Conservation (phyloP, 2,329 filamentous ascomycete genomes). For the Pseudohalonectria lignicola region DNA sequence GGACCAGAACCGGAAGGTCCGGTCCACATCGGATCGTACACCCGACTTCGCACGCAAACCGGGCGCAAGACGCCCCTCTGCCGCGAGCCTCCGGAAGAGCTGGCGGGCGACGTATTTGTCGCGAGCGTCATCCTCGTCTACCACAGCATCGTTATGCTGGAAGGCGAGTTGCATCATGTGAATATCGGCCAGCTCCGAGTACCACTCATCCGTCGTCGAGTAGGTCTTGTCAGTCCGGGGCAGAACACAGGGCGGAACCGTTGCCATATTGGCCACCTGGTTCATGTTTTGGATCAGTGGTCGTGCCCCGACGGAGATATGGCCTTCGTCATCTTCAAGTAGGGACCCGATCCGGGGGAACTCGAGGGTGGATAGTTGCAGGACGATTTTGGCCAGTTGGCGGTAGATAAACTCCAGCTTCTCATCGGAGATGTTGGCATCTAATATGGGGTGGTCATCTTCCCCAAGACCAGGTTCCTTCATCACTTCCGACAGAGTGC, state of each 20-base stretch:
- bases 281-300: background rate
- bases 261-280: background rate
- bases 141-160: conserved; percentile 26
- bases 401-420: background rate
- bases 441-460: background rate
- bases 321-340: background rate
- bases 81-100: conserved; percentile 24
- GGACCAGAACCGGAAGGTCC: conserved; percentile 14
- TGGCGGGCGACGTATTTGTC: conserved; percentile 30
- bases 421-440: background rate
- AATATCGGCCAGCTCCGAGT: conserved; percentile 24
- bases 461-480: background rate
- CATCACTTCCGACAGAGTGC: background rate
- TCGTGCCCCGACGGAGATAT: background rate
- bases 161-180: conserved; percentile 26
- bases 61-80: conserved; percentile 15
- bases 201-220: conserved; percentile 19
- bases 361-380: background rate
- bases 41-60: conserved; percentile 14
- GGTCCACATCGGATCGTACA: conserved; percentile 9
- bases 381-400: background rate
- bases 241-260: background rate
- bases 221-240: conserved; percentile 9
- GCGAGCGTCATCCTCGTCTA: conserved; percentile 24
- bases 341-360: background rate